Conservation (phyloP, 169 alveolate genomes). For the Miamiensis avidus region DNA sequence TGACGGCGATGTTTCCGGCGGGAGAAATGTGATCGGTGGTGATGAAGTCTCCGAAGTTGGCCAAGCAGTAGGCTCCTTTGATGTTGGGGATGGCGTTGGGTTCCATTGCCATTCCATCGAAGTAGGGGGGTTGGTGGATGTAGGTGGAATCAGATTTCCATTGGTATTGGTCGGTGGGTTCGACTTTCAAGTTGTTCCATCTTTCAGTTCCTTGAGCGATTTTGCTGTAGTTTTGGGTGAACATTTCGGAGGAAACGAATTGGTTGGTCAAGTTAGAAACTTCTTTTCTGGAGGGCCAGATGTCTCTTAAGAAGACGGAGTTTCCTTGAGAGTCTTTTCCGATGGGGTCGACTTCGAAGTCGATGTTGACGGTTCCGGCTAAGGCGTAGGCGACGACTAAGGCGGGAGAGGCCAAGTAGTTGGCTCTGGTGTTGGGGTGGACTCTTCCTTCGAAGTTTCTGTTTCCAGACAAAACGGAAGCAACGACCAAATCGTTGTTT, state of each 20-base stretch:
- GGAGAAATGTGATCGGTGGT: constrained; percentile 99
- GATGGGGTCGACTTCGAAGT: constrained; percentile 91
- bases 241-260: constrained; percentile 90
- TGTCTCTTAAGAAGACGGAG: constrained; percentile 89
- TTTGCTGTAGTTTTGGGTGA: constrained; percentile 87
- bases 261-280: constrained; percentile 74
- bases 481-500: constrained; percentile 88
- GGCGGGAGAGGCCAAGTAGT: constrained; percentile 97
- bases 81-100: constrained; percentile 71
- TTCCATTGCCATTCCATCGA: constrained; percentile 69
- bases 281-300: constrained; percentile 92
- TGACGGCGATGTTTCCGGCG: constrained; percentile 96
- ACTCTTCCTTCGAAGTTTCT: constrained; percentile 97
- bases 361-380: constrained; percentile 94
- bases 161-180: constrained; percentile 64
- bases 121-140: constrained; percentile 96
- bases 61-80: constrained; percentile 75
- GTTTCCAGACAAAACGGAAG: constrained; percentile 95
- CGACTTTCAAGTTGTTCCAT: constrained; percentile 47
- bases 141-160: constrained; percentile 94
- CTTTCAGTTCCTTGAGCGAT: constrained; percentile 91
- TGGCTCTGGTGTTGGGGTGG: constrained; percentile 95
- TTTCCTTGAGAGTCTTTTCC: constrained; percentile 88
- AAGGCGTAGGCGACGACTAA: constrained; percentile 96
- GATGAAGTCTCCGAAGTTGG: constrained; percentile 93